Evolutionary conservation across 2,329 filamentous ascomycete genomes (phyloP), one percentile per base, ranked within the genome.

Genomic region (Talaromyces amestolkiae): DNA sequence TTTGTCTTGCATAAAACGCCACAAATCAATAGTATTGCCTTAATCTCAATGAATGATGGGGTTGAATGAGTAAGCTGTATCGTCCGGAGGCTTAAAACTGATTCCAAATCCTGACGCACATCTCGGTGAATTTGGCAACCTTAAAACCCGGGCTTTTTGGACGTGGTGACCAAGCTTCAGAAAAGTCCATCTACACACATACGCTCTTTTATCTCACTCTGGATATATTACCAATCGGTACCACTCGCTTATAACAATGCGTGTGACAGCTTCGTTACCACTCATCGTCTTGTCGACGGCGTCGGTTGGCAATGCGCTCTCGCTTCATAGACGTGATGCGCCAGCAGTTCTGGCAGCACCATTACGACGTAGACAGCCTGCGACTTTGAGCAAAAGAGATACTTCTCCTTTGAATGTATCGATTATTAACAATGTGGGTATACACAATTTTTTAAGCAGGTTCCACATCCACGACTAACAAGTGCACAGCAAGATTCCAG

Each of bases 301-400:
- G 31, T 51, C 59, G 13, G 43, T 41, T 1, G 33, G 31, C 45
- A 62, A 53, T 62, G 59, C 59, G 15, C 59, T 62, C 9, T 62
- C 59, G 22, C 45, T 62, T 39, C 43, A 62, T 53, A 51, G 22
- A 41, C 59, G 59, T 19, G 59, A 62, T 41, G 43, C 33, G 33
- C 59, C 59, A 15, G 59, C 59, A 39, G 33, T 62, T 47, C 31
- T 62, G 47, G 33, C 49, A 19, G 45, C 35, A 19, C 59, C 45
- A 13, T 11, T 62, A 53, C n/a, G 27, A 15, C 59, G 59, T 19
- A 51, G 43, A 35, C 33, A 53, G 15, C 19, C n/a, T 8, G 31
- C 11, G 15, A 53, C n/a, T 39, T 7, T 62, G 19, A 17, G 13
- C 6, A 62, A 31, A 62, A 62, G 59, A 53, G 45, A 39, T 7